Evolutionary conservation across 495 filamentous ascomycete species (phyloP).

Genomic region (Aspergillus heteromorphus): DNA sequence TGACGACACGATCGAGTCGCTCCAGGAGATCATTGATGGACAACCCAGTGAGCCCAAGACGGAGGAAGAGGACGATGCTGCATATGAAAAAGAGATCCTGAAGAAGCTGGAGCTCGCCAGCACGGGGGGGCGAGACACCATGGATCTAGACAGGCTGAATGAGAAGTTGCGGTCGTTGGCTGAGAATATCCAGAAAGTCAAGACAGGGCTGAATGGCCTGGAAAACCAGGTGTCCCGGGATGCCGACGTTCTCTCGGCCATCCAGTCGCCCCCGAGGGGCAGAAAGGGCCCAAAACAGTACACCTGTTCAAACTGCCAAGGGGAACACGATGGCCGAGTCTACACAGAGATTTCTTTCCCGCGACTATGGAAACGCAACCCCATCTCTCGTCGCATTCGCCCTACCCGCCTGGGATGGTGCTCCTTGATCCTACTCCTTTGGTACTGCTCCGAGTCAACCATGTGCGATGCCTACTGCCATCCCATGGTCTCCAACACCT

Average conservation of each 20-base stretch:
- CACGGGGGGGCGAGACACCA: slow-evolving; percentile 33
- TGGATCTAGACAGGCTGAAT: slow-evolving; percentile 55
- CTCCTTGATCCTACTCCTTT: slow-evolving; percentile 40
- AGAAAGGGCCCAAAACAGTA: slow-evolving; percentile 4
- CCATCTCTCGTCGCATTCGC: slow-evolving; percentile 34
- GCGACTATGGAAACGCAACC: slow-evolving; percentile 47
- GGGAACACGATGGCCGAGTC: slow-evolving; percentile 20
- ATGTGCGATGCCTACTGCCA: slow-evolving; percentile 62
- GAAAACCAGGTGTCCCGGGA: slow-evolving; percentile 52
- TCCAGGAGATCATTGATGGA: slow-evolving; percentile 51
- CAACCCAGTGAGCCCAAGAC: slow-evolving; percentile 25
- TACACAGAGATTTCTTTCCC: slow-evolving; percentile 52
- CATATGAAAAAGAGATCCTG: slow-evolving; percentile 30
- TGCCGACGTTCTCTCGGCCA: slow-evolving; percentile 15
- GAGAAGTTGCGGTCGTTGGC: slow-evolving; percentile 53
- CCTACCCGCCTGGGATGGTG: slow-evolving; percentile 55
- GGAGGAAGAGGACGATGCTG: slow-evolving; percentile 33
- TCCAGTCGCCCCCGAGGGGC: slow-evolving; percentile 11
- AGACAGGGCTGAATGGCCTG: slow-evolving; percentile 60
- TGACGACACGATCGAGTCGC: slow-evolving; percentile 58
- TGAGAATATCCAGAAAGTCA: slow-evolving; percentile 60
- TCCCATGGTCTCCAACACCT: slow-evolving; percentile 41
- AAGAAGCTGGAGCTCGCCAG: slow-evolving; percentile 30
- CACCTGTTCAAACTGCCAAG: slow-evolving; percentile 26
- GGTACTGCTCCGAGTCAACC: slow-evolving; percentile 55